Conservation (phyloP, 129 eudicot genomes). For the Deinandra increscens region DNA sequence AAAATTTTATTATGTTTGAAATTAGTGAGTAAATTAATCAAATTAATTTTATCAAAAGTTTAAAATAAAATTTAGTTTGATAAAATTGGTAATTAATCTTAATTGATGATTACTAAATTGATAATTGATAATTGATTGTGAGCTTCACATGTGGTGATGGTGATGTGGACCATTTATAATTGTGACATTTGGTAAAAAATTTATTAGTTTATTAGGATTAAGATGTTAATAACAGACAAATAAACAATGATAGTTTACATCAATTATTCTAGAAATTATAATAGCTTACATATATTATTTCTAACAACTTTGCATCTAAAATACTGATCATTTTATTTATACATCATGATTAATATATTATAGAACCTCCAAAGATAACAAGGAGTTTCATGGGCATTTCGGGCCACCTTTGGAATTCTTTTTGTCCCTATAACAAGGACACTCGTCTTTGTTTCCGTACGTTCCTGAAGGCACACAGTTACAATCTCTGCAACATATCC, state of each 20-base stretch:
- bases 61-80: too few species aligned
- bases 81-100: too few species aligned
- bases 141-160: too few species aligned
- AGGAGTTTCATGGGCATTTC: slow-evolving; percentile 33
- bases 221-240: background rate
- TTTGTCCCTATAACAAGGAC: slow-evolving; percentile 44
- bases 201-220: too few species aligned
- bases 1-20: too few species aligned
- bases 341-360: background rate
- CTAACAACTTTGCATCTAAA: background rate
- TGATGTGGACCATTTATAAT: too few species aligned
- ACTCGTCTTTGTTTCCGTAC: slow-evolving; percentile 44
- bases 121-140: too few species aligned
- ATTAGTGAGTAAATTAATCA: too few species aligned
- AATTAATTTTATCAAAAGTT: too few species aligned
- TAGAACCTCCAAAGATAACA: background rate
- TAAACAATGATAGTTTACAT: background rate
- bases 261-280: background rate
- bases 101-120: too few species aligned
- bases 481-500: slow-evolving; percentile 43
- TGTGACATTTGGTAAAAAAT: too few species aligned
- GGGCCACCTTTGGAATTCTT: slow-evolving; percentile 46
- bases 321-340: background rate
- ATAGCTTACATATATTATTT: background rate
- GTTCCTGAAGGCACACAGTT: slow-evolving; percentile 47